Evolutionary conservation across 306 rosid species (phyloP).

Genomic region (Glycine tomentella): DNA sequence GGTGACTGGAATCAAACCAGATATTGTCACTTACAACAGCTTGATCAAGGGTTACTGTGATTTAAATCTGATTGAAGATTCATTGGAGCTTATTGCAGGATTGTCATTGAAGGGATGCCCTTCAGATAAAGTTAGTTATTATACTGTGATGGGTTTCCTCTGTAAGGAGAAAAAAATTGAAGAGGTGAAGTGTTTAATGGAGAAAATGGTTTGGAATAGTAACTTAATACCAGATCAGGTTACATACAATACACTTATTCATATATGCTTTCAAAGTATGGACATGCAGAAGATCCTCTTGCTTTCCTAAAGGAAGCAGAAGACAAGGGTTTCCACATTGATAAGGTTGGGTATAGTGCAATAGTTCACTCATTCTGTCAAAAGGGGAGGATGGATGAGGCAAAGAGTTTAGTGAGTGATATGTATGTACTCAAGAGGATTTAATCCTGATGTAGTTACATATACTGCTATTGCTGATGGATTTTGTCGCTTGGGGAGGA

Average conservation of each 20-base stretch:
- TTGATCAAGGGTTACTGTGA: slow-evolving; percentile 89
- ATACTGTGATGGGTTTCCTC: slow-evolving; percentile 77
- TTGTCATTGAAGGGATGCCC: slow-evolving; percentile 72
- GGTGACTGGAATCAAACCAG: slow-evolving; percentile 68
- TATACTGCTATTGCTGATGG: slow-evolving; percentile 79
- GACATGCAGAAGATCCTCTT: slow-evolving; percentile 77
- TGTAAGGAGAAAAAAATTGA: slow-evolving; percentile 70
- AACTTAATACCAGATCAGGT: slow-evolving; percentile 76
- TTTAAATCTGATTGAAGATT: slow-evolving; percentile 59
- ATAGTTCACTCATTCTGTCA: slow-evolving; percentile 82
- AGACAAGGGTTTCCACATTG: slow-evolving; percentile 67
- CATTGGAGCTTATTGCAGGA: slow-evolving; percentile 68
- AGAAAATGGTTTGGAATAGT: slow-evolving; percentile 62
- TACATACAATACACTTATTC: slow-evolving; percentile 81
- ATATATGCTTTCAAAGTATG: slow-evolving; percentile 74
- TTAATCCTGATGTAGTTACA: slow-evolving; percentile 89
- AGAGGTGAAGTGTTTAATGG: slow-evolving; percentile 67
- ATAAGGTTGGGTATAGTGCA: slow-evolving; percentile 89
- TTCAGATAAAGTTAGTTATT: slow-evolving; percentile 89
- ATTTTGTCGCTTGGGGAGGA: slow-evolving; percentile 72
- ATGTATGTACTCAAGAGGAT: slow-evolving; percentile 83
- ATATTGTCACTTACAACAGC: slow-evolving; percentile 74
- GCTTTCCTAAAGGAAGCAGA: slow-evolving; percentile 79
- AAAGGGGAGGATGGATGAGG: slow-evolving; percentile 64
- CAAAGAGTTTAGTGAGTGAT: slow-evolving; percentile 70